phyloP scores from a whole-genome alignment of 1,284 basidiomycete species.

The Erythrobasidium hasegawianum region DNA sequence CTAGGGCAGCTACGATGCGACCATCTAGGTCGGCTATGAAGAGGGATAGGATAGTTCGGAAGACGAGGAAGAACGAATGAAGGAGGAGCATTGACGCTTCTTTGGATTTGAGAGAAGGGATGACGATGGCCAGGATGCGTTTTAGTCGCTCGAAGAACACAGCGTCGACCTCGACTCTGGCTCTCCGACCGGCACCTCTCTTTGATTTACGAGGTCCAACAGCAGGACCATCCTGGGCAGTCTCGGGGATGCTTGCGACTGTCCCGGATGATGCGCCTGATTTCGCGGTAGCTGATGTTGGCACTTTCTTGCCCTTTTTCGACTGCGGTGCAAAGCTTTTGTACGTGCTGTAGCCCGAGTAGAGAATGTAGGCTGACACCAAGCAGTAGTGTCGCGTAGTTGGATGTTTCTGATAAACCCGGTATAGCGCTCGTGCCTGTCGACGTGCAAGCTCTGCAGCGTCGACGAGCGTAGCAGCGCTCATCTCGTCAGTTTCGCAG shows the following conservation, averaged over 20 bases:
- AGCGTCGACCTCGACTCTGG: conserved; percentile 68
- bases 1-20: conserved; percentile 88
- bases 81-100: conserved; percentile 80
- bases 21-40: conserved; percentile 94
- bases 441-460: background rate
- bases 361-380: conserved; percentile 26
- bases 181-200: conserved; percentile 32
- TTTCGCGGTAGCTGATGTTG: background rate
- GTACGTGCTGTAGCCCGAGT: conserved; percentile 22
- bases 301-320: conserved; percentile 11
- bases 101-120: conserved; percentile 76
- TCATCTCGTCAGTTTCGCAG: too few relatives aligned
- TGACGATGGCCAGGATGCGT: conserved; percentile 77
- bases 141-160: conserved; percentile 80
- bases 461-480: background rate
- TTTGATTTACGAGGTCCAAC: too few relatives aligned
- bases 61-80: conserved; percentile 81
- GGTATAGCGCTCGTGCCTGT: background rate
- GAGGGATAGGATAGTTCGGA: conserved; percentile 84
- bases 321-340: conserved; percentile 5
- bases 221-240: too few relatives aligned
- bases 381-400: background rate
- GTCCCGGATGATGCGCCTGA: conserved; percentile 1
- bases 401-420: background rate
- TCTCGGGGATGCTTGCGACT: too few relatives aligned